Conservation (phyloP, 768 basidiomycete genomes). For the Mycena olivaceomarginata region DNA sequence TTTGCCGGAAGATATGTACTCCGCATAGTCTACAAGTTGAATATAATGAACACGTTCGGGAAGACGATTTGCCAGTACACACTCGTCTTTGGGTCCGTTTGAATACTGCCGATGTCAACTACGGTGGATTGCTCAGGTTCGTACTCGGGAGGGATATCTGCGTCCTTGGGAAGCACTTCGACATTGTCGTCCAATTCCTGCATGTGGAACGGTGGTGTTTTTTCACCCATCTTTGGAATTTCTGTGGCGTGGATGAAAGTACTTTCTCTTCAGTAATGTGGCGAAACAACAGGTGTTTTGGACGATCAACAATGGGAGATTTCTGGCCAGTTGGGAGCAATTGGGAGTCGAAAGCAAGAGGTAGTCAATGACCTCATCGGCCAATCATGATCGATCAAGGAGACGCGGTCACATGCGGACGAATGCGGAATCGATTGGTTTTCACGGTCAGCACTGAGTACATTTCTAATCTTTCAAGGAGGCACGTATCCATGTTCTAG, state of each 20-base stretch:
- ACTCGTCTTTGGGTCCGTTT: slow-evolving; percentile 47
- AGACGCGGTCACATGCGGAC: slow-evolving; percentile 27
- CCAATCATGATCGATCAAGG: neutral
- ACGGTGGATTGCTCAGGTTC: slow-evolving; percentile 30
- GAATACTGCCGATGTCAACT: slow-evolving; percentile 49
- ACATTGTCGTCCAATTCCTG: slow-evolving; percentile 45
- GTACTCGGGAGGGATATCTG: slow-evolving; percentile 33
- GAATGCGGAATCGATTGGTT: neutral
- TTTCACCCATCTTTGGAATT: slow-evolving; percentile 17
- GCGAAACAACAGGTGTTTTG: neutral
- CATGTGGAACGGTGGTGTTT: slow-evolving; percentile 46
- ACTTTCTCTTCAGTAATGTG: neutral
- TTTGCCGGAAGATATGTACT: slow-evolving; percentile 62
- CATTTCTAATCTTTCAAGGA: slow-evolving; percentile 17
- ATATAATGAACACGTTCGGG: neutral
- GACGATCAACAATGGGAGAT: neutral
- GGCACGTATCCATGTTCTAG: slow-evolving; percentile 30
- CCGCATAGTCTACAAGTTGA: slow-evolving; percentile 55
- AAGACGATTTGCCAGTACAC: neutral
- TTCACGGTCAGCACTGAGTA: neutral
- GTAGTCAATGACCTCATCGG: slow-evolving; percentile 28
- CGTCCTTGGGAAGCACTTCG: slow-evolving; percentile 37
- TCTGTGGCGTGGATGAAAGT: neutral
- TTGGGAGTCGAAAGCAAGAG: slow-evolving; percentile 4
- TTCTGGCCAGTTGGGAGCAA: neutral